Conservation (phyloP, 2,329 filamentous ascomycete genomes). For the Aspergillus hiratsukae region DNA sequence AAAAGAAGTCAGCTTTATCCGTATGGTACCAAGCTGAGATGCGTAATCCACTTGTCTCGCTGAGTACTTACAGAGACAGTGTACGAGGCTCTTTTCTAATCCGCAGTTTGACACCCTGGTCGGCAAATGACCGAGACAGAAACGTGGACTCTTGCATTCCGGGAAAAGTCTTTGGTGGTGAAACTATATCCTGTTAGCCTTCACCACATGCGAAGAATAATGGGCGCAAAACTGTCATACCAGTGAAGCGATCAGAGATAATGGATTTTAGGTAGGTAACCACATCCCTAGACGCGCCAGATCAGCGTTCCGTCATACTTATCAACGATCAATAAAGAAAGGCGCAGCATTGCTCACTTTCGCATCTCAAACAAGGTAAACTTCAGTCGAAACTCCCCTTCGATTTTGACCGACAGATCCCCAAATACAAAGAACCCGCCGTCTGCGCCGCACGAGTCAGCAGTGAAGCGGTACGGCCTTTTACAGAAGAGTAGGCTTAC, state of each 20-base stretch:
- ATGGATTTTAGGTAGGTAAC: slow-evolving; percentile 51
- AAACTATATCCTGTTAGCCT: slow-evolving; percentile 27
- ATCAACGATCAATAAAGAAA: slow-evolving; percentile 2
- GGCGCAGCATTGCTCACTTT: slow-evolving; percentile 42
- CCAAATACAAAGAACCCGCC: slow-evolving; percentile 89
- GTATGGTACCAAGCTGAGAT: background rate
- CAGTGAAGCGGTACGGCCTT: background rate
- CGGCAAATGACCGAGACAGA: slow-evolving; percentile 75
- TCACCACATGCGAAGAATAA: background rate
- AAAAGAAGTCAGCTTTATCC: slow-evolving; percentile 12
- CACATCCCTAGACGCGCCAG: slow-evolving; percentile 27
- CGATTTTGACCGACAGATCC: slow-evolving; percentile 72
- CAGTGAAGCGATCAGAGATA: slow-evolving; percentile 65
- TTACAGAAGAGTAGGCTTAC: slow-evolving; percentile 28
- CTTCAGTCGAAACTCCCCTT: slow-evolving; percentile 67
- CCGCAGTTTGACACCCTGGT: slow-evolving; percentile 78
- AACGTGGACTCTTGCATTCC: slow-evolving; percentile 79
- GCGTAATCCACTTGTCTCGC: background rate
- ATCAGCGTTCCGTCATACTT: slow-evolving; percentile 16
- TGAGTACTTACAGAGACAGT: slow-evolving; percentile 31
- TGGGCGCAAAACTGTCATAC: slow-evolving; percentile 33
- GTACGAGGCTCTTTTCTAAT: slow-evolving; percentile 76
- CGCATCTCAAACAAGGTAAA: slow-evolving; percentile 75
- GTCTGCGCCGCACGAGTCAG: slow-evolving; percentile 43
- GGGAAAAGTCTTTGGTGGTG: slow-evolving; percentile 63